Evolutionary conservation across 108 stramenopile genomes (phyloP), one percentile per base, ranked within the genome.

Genomic region (Nitzschia sp.): DNA sequence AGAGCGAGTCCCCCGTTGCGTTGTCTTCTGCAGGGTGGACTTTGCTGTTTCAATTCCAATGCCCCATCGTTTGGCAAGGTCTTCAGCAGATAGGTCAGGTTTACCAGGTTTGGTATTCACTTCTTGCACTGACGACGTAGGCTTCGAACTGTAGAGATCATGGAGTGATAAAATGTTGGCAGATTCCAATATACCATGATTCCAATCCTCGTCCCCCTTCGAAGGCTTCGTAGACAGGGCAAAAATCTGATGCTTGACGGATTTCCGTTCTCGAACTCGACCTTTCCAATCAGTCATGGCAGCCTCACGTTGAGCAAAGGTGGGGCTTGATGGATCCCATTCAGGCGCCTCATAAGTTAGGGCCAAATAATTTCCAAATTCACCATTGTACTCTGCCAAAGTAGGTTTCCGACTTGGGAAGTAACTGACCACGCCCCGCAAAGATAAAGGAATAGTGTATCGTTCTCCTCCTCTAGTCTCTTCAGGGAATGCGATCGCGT

Each of bases 1-100:
- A 51, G 55, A 44, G 6, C 71, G 43, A 20, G 79, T 70, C 0
- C 64, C 78, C 0, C 19, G 41, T 39, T 82, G 81, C 0, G 77
- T 79, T 0, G 74, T 76, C 8, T 3, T 15, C 22, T 64, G 5
- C 0, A 82, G 11, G 0, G 77, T 79, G n/a, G 41, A 0, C 39
- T 54, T 50, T 0, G 81, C 81, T 1, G 26, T 39, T 0, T 72
- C 74, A 2, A 75, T 53, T 0, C 73, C 53, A 20, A 60, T 61
- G 14, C 50, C 53, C 79, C 79, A 80, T 7, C 66, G 24, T 10
- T 48, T 9, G 0, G 71, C 41, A 0, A 65, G 64, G 15, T 54
- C 11, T 44, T 44, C 43, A 10, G 10, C 12, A 10, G 43, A 11
- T 44, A 44, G n/a, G n/a, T n/a, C n/a, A n/a, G n/a, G n/a, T n/a